Conservation (phyloP, 768 basidiomycete genomes). For the Russula vinacea region DNA sequence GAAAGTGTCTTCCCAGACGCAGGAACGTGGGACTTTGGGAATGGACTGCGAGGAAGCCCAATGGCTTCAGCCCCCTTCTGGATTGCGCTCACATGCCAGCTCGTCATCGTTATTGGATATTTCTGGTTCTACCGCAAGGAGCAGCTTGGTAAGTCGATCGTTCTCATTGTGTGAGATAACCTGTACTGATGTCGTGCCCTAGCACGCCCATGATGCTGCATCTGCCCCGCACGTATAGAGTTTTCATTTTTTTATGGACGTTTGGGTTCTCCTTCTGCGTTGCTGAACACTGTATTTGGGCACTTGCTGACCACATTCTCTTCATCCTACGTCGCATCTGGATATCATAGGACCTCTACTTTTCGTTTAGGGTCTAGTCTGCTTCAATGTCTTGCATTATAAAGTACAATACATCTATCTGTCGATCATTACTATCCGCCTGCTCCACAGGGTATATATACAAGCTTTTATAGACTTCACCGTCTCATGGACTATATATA, state of each 20-base stretch:
- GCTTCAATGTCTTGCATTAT: conserved; percentile 26
- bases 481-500: not conserved
- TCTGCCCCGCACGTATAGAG: conserved; percentile 26
- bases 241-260: conserved; percentile 19
- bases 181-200: conserved; percentile 1
- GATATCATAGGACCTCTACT: conserved; percentile 17
- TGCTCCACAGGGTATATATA: conserved; percentile 15
- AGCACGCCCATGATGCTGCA: conserved; percentile 35
- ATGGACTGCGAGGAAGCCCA: conserved; percentile 72
- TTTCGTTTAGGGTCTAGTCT: conserved; percentile 12
- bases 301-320: conserved; percentile 26
- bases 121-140: conserved; percentile 98
- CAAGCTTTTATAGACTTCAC: not conserved
- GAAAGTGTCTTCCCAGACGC: conserved; percentile 89
- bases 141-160: conserved; percentile 63
- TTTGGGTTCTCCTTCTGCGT: conserved; percentile 14
- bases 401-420: conserved; percentile 18
- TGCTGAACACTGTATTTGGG: conserved; percentile 27
- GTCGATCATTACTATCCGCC: conserved; percentile 4
- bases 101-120: conserved; percentile 86
- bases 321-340: conserved; percentile 17
- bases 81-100: conserved; percentile 74
- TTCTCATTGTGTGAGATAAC: not conserved
- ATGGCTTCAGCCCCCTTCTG: conserved; percentile 85
- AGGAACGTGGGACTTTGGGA: conserved; percentile 82